Evolutionary conservation across 768 basidiomycete genomes (phyloP).

Genomic region (Rhizopogon vinicolor): DNA sequence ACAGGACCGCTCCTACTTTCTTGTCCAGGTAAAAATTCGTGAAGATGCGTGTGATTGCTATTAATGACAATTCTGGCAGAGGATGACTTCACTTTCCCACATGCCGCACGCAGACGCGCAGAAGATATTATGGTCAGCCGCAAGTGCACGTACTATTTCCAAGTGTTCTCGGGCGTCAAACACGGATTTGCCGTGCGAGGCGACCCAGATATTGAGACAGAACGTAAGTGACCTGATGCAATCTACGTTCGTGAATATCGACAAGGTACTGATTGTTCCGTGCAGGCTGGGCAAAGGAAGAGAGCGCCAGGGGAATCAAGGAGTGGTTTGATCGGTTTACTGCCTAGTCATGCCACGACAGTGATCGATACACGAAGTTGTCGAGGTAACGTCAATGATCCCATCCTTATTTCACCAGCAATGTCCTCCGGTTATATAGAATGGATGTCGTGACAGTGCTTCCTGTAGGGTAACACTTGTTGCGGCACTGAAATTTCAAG

Average conservation of each 20-base stretch:
- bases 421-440: too few species aligned
- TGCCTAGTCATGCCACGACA: background rate
- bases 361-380: too few species aligned
- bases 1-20: constrained; percentile 17
- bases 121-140: constrained; percentile 48
- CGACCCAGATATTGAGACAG: constrained; percentile 7
- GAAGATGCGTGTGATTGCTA: background rate
- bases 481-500: too few species aligned
- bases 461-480: too few species aligned
- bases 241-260: too few species aligned
- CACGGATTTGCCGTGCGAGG: constrained; percentile 21
- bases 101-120: constrained; percentile 44
- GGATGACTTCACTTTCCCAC: constrained; percentile 45
- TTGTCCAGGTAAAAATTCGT: constrained; percentile 15
- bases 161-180: constrained; percentile 44
- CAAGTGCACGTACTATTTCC: constrained; percentile 48
- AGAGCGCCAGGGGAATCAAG: constrained; percentile 43
- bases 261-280: background rate
- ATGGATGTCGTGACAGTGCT: too few species aligned
- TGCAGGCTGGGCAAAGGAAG: constrained; percentile 56
- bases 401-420: too few species aligned
- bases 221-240: constrained; percentile 13
- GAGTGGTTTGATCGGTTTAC: constrained; percentile 45
- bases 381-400: too few species aligned
- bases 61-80: constrained; percentile 29